Conservation (phyloP, 208 protist species). For the Hexamita inflata region DNA sequence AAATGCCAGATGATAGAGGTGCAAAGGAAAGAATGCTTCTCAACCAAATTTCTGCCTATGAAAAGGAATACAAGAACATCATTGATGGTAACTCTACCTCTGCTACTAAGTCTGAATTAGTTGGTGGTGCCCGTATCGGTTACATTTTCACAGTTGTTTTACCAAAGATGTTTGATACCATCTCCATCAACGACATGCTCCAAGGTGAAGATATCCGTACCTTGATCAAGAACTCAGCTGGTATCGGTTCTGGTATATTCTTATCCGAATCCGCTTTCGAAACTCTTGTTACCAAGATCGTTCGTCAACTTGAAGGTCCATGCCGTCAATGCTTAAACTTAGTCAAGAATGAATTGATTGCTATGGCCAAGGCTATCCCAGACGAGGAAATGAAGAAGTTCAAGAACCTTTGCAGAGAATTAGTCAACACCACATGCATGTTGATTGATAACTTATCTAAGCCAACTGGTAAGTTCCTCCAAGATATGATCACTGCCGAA, state of each 20-base stretch:
- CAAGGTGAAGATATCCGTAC: slow-evolving; percentile 26
- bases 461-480: slow-evolving; percentile 40
- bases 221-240: slow-evolving; percentile 31
- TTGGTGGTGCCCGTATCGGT: slow-evolving; percentile 37
- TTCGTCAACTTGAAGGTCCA: slow-evolving; percentile 20
- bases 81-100: slow-evolving; percentile 19
- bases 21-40: neutral
- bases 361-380: slow-evolving; percentile 24
- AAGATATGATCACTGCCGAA: slow-evolving; percentile 39
- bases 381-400: neutral
- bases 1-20: neutral
- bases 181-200: neutral
- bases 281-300: slow-evolving; percentile 8
- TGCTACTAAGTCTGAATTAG: slow-evolving; percentile 22
- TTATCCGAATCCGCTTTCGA: slow-evolving; percentile 36
- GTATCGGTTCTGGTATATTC: slow-evolving; percentile 10
- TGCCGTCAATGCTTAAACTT: slow-evolving; percentile 12
- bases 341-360: neutral
- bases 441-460: slow-evolving; percentile 29
- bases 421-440: neutral
- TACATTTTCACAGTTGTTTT: slow-evolving; percentile 29
- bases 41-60: neutral
- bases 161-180: slow-evolving; percentile 5
- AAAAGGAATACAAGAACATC: neutral
- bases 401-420: neutral